Conservation (phyloP, 2,329 filamentous ascomycete genomes). For the Aspergillus piperis region DNA sequence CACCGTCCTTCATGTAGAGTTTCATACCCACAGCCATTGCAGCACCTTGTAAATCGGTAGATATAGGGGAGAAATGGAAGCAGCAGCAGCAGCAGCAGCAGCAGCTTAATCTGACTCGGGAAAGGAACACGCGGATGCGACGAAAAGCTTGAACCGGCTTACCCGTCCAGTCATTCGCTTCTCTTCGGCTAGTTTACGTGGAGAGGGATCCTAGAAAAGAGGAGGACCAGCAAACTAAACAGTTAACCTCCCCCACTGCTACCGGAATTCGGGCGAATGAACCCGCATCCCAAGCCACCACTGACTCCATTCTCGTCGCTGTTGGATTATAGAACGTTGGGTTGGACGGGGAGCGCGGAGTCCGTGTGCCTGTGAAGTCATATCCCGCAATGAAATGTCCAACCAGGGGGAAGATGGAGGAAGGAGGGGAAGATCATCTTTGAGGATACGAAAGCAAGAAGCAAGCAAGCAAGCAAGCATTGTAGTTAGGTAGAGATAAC, state of each 20-base stretch:
- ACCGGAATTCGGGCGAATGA: not conserved
- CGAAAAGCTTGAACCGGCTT: constrained; percentile 17
- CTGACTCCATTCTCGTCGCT: not conserved
- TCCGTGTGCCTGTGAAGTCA: not conserved
- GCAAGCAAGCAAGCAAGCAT: too few species aligned
- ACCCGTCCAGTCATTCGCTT: constrained; percentile 12
- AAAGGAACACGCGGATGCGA: constrained; percentile 11
- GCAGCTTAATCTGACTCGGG: constrained; percentile 16
- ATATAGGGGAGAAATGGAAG: not conserved
- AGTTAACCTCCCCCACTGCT: not conserved
- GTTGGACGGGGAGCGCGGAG: not conserved
- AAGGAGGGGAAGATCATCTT: not conserved
- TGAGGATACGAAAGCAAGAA: not conserved
- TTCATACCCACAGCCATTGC: not conserved
- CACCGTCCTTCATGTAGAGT: not conserved
- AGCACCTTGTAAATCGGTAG: not conserved
- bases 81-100: constrained; percentile 10
- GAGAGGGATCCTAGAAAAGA: not conserved
- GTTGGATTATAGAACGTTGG: not conserved
- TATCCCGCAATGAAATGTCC: not conserved
- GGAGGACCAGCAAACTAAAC: not conserved
- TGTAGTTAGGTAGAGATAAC: too few species aligned
- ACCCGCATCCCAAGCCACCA: not conserved
- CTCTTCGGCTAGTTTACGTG: constrained; percentile 4
- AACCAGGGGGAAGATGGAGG: not conserved